Base-by-base conservation (phyloP, 2,329 filamentous ascomycete genomes). In the Colletotrichum coccodes region DNA sequence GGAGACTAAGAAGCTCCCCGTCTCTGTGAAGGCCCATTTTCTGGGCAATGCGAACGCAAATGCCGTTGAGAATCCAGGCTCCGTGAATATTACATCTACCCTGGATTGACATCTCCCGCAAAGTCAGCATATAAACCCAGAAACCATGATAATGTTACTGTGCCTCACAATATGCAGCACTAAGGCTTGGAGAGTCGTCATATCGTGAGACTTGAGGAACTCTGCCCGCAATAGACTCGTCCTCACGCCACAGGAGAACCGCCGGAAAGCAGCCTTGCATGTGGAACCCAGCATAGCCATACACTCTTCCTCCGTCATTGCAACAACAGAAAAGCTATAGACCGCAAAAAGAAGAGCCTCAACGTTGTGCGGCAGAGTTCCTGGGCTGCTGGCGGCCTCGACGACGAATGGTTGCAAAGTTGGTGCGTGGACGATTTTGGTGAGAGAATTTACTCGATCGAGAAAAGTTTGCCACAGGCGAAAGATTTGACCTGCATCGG, bases 401-500 rank as follows among this genome's bases (percentile, higher is more conserved):
- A 78, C 44, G 1, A 79, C 72, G 18, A 73, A 72, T 9, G 76
- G 74, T 16, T 79, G 76, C 1, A 78, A 69, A 3, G 90, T 89
- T 0, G 92, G 92, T 2, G 91, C 86, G 75, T 95, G 92, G 42
- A 93, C 89, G 53, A 89, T 80, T 75, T 94, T 94, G 71, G 89
- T 88, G 46, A 94, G 77, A 0, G 92, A 92, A 73, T 95, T 92
- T 60, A 95, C 89, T 70, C 92, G 90, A 53, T 93, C 89, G 5
- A 94, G 81, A 71, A 91, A 94, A 8, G 88, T 83, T 75, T 94
- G 91, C 92, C 92, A 95, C 5, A 95, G 83, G 56, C 86, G 85
- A 73, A 93, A 66, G 3, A 56, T 56, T 36, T 66, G 63, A 34
- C 57, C 36, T 1, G 63, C 47, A 40, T 28, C 54, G 11, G 63